Conservation (phyloP, 2,329 filamentous ascomycete genomes). For the Fusarium pininemorale region DNA sequence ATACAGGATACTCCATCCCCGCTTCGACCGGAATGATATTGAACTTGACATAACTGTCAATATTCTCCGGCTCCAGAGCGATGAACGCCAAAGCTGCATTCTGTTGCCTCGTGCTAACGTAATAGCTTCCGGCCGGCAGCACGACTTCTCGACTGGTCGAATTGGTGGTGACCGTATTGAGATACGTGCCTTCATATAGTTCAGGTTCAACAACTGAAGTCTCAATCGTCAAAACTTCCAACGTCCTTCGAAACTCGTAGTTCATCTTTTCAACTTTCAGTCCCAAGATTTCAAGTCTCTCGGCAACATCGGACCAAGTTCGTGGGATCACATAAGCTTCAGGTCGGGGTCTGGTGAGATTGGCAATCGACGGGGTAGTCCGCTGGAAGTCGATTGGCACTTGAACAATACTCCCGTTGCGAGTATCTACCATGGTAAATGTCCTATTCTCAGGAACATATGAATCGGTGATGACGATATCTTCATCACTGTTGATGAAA, state of each 20-base stretch:
- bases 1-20: conserved; percentile 16
- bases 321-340: conserved; percentile 18
- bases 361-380: conserved; percentile 2
- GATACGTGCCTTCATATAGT: conserved; percentile 8
- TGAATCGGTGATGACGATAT: background rate
- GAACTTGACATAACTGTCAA: conserved; percentile 21
- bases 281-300: background rate
- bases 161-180: conserved; percentile 15
- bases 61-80: conserved; percentile 12
- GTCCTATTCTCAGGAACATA: background rate
- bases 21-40: conserved; percentile 3
- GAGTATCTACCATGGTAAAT: conserved; percentile 5
- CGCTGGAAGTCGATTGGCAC: conserved; percentile 7
- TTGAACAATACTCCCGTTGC: background rate
- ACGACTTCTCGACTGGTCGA: background rate
- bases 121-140: background rate
- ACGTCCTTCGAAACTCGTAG: background rate
- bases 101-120: conserved; percentile 4
- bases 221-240: background rate
- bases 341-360: background rate
- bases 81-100: conserved; percentile 14
- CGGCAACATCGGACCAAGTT: background rate
- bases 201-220: background rate
- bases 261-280: conserved; percentile 6
- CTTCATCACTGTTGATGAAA: conserved; percentile 10